Conservation (phyloP, 129 eudicot species). For the Logfia minima region DNA sequence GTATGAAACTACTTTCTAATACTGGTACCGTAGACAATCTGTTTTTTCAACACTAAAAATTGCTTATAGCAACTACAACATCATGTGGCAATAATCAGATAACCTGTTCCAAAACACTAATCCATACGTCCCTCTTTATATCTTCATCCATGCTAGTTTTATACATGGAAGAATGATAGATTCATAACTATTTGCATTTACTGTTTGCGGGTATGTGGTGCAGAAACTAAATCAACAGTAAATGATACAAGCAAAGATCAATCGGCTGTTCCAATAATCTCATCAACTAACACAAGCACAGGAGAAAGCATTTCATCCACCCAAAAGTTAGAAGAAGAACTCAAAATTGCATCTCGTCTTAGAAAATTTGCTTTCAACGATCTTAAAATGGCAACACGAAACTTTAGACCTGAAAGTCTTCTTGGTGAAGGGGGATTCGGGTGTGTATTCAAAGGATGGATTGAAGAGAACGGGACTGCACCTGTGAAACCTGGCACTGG, state of each 20-base stretch:
- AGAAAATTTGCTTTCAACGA: conserved; percentile 84
- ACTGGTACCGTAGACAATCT: too few species aligned
- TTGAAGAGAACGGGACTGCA: conserved; percentile 94
- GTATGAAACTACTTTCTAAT: background rate
- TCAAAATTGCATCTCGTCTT: conserved; percentile 84
- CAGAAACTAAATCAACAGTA: conserved; percentile 61
- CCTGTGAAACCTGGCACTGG: conserved; percentile 99
- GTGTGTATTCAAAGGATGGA: conserved; percentile 96
- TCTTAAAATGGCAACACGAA: conserved; percentile 84
- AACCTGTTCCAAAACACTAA: too few species aligned
- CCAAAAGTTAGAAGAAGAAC: conserved; percentile 76
- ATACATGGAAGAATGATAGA: background rate
- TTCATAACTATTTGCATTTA: background rate
- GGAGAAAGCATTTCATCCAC: conserved; percentile 81
- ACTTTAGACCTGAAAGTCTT: conserved; percentile 90
- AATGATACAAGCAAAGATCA: conserved; percentile 68
- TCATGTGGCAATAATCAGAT: background rate
- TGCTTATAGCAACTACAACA: background rate
- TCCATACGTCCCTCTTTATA: background rate
- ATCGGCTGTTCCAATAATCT: conserved; percentile 44
- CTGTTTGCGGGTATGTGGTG: conserved; percentile 9
- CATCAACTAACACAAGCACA: conserved; percentile 77
- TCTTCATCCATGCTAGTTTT: background rate
- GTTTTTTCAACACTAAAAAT: too few species aligned
- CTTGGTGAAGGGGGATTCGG: conserved; percentile 96